A percentile compares a stretch with the other conserved stretches of the same genome.
Evolutionary conservation across 2,329 filamentous ascomycete species (phyloP).

Genomic region (Colletotrichum echinochloae): DNA sequence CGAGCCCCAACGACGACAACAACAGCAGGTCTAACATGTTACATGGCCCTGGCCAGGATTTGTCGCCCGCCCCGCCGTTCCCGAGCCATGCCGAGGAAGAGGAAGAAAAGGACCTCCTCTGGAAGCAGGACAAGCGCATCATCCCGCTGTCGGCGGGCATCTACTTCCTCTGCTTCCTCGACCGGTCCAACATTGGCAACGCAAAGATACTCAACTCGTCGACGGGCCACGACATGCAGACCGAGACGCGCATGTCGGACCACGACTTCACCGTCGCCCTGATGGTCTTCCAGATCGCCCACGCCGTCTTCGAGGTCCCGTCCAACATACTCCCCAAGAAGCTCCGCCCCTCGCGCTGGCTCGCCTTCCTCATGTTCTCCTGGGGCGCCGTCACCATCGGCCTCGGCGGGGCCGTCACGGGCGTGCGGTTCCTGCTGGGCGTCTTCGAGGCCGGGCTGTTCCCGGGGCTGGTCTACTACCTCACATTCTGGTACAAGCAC

Average conservation of each 20-base stretch:
- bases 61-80: background rate
- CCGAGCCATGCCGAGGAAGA: conserved; percentile 31
- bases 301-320: conserved; percentile 56
- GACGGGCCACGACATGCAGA: conserved; percentile 70
- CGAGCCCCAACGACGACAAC: background rate
- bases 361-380: conserved; percentile 51
- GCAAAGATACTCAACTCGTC: conserved; percentile 74
- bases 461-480: conserved; percentile 55
- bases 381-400: conserved; percentile 55
- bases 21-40: background rate
- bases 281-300: conserved; percentile 67
- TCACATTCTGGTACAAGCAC: conserved; percentile 59
- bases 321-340: conserved; percentile 54
- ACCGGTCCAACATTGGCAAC: conserved; percentile 77
- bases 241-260: conserved; percentile 70
- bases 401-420: conserved; percentile 53
- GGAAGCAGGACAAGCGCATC: conserved; percentile 73
- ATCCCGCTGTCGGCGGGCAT: conserved; percentile 72
- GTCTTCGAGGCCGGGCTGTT: conserved; percentile 57
- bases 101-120: conserved; percentile 56
- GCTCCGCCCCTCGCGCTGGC: conserved; percentile 51
- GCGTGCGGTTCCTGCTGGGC: conserved; percentile 56
- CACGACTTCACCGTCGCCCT: conserved; percentile 71
- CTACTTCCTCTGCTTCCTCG: conserved; percentile 76
- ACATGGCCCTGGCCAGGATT: background rate